Evolutionary conservation across 768 basidiomycete genomes (phyloP), one percentile per base, ranked within the genome.

Genomic region (Rhodotorula paludigena): DNA sequence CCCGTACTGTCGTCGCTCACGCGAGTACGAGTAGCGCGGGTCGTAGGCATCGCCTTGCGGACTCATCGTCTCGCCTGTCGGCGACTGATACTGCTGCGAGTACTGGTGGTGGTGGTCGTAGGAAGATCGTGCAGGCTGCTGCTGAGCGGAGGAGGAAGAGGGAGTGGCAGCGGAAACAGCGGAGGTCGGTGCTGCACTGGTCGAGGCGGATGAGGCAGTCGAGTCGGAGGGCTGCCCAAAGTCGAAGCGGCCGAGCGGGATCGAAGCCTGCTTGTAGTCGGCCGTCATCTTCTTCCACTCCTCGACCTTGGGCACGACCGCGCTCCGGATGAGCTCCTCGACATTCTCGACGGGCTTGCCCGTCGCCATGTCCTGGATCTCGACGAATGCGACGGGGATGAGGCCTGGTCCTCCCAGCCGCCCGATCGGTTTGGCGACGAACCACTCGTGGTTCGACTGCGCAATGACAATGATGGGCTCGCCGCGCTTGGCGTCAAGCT

Each of bases 401-500:
- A 99, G 84, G 57, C 96, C 96, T 0, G 96, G 96, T 60, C 93
- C 88, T 38, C 96, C 94, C 28, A 99, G 84, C 62, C 86, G 84
- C 47, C 92, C 92, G 75, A 99, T 99, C 20, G 94, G 92, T 79
- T 99, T 99, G 35, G 96, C 96, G 55, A 99, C 96, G 78, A 97
- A 98, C 96, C 96, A 99, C 78, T 99, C 96, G 71, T 92, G 90
- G 77, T 98, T 99, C n/a, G 93, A 97, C 78, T 98, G 96, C 0
- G 96, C 96, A 63, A 98, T 96, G 67, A 99, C 91, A 25, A 93
- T 89, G 77, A 99, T 90, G 14, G 90, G 84, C 75, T 99, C 96
- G 42, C 93, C 94, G 1, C 87, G 85, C 75, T 89, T 92, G 3
- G 94, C 94, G 68, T 94, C 93, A 53, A 99, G 85, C 76, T 99